Base-by-base conservation (phyloP, 2,329 filamentous ascomycete species). In the Pseudogymnoascus sp. region DNA sequence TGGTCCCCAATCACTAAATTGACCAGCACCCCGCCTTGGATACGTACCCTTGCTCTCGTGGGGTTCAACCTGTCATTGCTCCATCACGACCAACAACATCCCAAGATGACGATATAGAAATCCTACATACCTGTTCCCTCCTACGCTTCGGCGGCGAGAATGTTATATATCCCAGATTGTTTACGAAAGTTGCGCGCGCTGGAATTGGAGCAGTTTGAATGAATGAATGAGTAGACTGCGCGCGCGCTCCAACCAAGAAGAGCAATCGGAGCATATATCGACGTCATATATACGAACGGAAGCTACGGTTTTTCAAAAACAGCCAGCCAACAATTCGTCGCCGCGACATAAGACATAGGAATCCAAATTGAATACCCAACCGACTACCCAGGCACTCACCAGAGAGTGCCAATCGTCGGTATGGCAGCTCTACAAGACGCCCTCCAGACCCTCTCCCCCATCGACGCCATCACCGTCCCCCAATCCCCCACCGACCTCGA, bases 381-480 rank as follows among this genome's bases (percentile, higher is more conserved):
- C 12, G 42, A 21, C 21, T 21, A 47, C 2, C 4, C 21, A 25
- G 21, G 21, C 12, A 25, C 42, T 25, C 42, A 25, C 42, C 42
- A 47, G 5, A 2, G 2, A 2, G 42, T 25, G 42, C 42, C 42
- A 47, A 47, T 14, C 11, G 7, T 12, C 42, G 42, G 42, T 23
- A 47, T 47, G 42, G 21, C 79, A 42, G 76, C 76, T 63, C 78
- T 87, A 63, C 84, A 88, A 68, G 79, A 84, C 64, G 82, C 85
- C 8, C 76, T 89, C 61, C 77, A 79, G 72, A 77, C 78, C 37
- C 79, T 89, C 40, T 77, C 78, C 35, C 83, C 84, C 10, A 76
- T 81, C 64, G 76, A 82, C 50, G 87, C 83, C 80, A 73, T 78
- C 35, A 74, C 74, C 23, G 70, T 81, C 63, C 66, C 74, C 67